Evolutionary conservation across 192 early-diverging fungal species (phyloP), one percentile per base, ranked within the genome.

Genomic region (Rhizoclosmatium sp.): DNA sequence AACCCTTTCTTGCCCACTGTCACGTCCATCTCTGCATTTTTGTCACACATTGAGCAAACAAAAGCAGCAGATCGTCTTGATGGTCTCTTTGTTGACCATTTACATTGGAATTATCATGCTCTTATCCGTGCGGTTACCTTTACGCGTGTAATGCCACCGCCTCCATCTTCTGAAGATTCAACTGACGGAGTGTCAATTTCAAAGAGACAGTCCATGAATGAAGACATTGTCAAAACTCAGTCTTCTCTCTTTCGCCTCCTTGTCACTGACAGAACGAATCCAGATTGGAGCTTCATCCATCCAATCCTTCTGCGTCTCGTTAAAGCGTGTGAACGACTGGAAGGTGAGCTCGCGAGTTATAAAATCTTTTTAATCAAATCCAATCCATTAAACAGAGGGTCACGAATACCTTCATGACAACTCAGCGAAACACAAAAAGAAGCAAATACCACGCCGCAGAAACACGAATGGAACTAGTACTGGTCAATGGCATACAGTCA

Each of bases 191-290:
- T 58, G 51, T 31, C n/a, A 64, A 31, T 4, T 39, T 9, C 23
- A 14, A 61, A 14, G 73, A 64, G 56, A 23, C 19, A 7, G 65
- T 9, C n/a, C 12, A 54, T 47, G 9, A 47, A 65, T 41, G 78
- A 71, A 2, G 64, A 74, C 31, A 73, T 80, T 3, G n/a, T 71
- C 31, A 65, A 62, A 46, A 48, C 78, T 9, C 78, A 80, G 46
- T 80, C 78, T 7, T 73, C 42, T 9, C 42, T 80, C 12, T 80
- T 80, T 51, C 69, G 78, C 19, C 39, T 80, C 14, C 16, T 80
- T 14, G 78, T 80, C 45, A 31, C 44, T 9, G 78, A 80, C 40
- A 40, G 78, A 47, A 49, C 19, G 45, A 71, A 48, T 61, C 14
- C n/a, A 1, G 60, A 42, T n/a, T 80, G 78, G 78, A 65, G n/a